phyloP scores from a whole-genome alignment of 495 filamentous ascomycete species.

The Penicillium salamii region DNA sequence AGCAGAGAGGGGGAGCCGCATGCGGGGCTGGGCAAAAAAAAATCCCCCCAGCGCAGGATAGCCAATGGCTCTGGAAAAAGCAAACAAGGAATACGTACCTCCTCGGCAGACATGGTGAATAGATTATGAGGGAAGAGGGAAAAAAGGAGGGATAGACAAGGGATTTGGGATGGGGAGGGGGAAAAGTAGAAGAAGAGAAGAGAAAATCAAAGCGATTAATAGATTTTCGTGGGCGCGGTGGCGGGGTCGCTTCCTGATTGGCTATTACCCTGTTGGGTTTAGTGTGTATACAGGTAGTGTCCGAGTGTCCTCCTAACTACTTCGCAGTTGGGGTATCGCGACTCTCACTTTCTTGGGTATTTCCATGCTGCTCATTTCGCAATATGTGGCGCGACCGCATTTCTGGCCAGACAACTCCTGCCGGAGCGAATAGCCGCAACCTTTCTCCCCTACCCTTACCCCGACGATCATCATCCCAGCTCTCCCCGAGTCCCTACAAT shows the following conservation, averaged over 20 bases:
- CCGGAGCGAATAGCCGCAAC: slow-evolving; percentile 58
- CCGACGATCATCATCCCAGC: slow-evolving; percentile 53
- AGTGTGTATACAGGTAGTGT: slow-evolving; percentile 17
- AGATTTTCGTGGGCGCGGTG: slow-evolving; percentile 11
- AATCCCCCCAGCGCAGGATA: slow-evolving; percentile 12
- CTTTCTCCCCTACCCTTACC: slow-evolving; percentile 72
- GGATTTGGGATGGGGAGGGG: slow-evolving; percentile 16
- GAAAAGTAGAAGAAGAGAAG: slow-evolving; percentile 21
- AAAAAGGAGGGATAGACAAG: slow-evolving; percentile 10
- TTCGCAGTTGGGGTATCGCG: not conserved
- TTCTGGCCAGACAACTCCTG: slow-evolving; percentile 65
- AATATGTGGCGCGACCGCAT: slow-evolving; percentile 88
- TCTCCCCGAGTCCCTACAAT: slow-evolving; percentile 37
- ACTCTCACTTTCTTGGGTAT: not conserved
- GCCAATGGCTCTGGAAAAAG: slow-evolving; percentile 6
- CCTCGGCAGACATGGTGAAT: slow-evolving; percentile 43
- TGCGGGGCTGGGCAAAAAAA: slow-evolving; percentile 32
- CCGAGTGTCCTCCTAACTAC: slow-evolving; percentile 4
- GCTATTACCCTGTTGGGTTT: slow-evolving; percentile 20
- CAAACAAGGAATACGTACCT: slow-evolving; percentile 28
- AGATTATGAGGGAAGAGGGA: slow-evolving; percentile 14
- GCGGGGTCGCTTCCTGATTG: slow-evolving; percentile 31
- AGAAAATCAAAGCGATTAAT: slow-evolving; percentile 10
- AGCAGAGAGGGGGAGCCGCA: slow-evolving; percentile 29
- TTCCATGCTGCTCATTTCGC: slow-evolving; percentile 9